Evolutionary conservation across 2,329 filamentous ascomycete species (phyloP).

Genomic region (Pseudogymnoascus sp.): DNA sequence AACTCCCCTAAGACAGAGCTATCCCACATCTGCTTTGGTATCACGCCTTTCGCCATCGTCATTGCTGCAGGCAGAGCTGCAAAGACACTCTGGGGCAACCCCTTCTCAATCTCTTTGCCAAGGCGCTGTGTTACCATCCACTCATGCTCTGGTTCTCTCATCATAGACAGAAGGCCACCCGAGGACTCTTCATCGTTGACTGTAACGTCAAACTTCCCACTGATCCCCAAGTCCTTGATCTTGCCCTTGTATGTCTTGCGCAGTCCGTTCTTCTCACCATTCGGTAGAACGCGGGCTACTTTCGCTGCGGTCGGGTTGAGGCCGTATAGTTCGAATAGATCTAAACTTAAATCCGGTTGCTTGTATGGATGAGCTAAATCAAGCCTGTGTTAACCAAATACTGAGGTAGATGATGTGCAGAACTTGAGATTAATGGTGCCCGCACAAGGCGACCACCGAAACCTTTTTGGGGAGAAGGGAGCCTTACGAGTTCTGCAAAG

Average conservation of each 20-base stretch:
- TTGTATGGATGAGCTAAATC: slow-evolving; percentile 26
- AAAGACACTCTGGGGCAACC: slow-evolving; percentile 39
- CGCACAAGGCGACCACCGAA: background rate
- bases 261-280: slow-evolving; percentile 59
- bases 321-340: slow-evolving; percentile 52
- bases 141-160: slow-evolving; percentile 45
- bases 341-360: slow-evolving; percentile 44
- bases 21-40: slow-evolving; percentile 50
- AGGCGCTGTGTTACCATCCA: slow-evolving; percentile 49
- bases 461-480: slow-evolving; percentile 34
- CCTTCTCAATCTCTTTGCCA: slow-evolving; percentile 46
- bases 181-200: slow-evolving; percentile 47
- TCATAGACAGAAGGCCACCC: slow-evolving; percentile 45
- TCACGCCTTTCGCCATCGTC: slow-evolving; percentile 48
- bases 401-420: slow-evolving; percentile 17
- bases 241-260: slow-evolving; percentile 62
- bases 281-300: slow-evolving; percentile 55
- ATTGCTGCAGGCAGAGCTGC: slow-evolving; percentile 42
- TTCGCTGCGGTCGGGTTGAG: slow-evolving; percentile 49
- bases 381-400: slow-evolving; percentile 29
- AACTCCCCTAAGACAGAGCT: slow-evolving; percentile 51
- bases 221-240: slow-evolving; percentile 54
- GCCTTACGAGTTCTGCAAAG: slow-evolving; percentile 60
- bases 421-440: background rate
- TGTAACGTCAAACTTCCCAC: slow-evolving; percentile 51